phyloP scores from a whole-genome alignment of 257 asterid genomes.

The Fraxinus pennsylvanica region DNA sequence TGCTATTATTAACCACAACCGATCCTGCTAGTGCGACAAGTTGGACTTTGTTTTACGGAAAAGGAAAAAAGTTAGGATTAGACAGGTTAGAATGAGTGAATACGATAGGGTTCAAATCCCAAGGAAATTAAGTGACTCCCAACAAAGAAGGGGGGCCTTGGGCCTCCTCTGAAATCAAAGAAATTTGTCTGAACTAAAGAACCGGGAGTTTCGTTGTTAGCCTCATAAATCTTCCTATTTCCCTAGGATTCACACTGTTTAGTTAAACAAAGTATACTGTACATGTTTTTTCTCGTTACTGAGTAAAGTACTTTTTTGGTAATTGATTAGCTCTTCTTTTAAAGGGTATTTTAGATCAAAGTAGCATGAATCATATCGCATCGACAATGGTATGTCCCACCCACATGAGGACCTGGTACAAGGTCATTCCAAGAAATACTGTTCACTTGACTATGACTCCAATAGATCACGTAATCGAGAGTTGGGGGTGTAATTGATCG shows the following conservation, averaged over 20 bases:
- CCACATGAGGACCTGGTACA: neutral
- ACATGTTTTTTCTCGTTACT: slow-evolving; percentile 27
- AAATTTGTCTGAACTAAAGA: slow-evolving; percentile 20
- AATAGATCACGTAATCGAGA: no score
- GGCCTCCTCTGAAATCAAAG: slow-evolving; percentile 30
- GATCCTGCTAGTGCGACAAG: no score
- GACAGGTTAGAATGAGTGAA: slow-evolving; percentile 30
- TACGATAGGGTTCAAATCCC: slow-evolving; percentile 39
- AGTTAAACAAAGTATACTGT: slow-evolving; percentile 1
- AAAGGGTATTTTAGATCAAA: neutral
- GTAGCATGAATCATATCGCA: neutral
- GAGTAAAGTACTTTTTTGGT: slow-evolving; percentile 23
- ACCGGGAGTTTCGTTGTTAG: slow-evolving; percentile 7
- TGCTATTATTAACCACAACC: no score
- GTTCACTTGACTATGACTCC: no score
- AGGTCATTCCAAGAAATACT: neutral
- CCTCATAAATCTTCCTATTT: slow-evolving; percentile 8
- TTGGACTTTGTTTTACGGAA: neutral
- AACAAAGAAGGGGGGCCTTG: slow-evolving; percentile 5
- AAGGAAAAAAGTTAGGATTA: neutral
- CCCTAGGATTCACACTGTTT: slow-evolving; percentile 19
- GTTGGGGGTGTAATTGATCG: no score
- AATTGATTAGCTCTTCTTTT: slow-evolving; percentile 28
- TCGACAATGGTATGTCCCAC: neutral
- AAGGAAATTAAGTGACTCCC: slow-evolving; percentile 31